Base-by-base conservation (phyloP, 495 filamentous ascomycete species). In the Amorphotheca resinae region DNA sequence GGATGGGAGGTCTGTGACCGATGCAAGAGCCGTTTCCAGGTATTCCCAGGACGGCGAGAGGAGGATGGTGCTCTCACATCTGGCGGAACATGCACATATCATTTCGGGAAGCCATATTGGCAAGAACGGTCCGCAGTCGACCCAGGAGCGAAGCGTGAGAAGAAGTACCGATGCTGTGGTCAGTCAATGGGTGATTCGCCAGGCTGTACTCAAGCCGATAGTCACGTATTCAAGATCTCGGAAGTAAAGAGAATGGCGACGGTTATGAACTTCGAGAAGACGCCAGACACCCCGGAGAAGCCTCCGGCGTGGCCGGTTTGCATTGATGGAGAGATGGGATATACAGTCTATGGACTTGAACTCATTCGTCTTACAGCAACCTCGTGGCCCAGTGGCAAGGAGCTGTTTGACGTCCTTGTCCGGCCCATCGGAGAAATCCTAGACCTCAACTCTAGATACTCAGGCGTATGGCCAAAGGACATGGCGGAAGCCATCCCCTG, bases 291-390 rank as follows among this genome's bases (percentile, higher is more conserved):
- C 37, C 61, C 65, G 8, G 52, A 64, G 3, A 59, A 54, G 5
- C 59, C 59, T 8, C 52, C 50, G 17, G 59, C 66, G 30, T 54
- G 62, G 22, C 69, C 77, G 2, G 74, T 96, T 11, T 79, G 76
- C 52, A 80, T 99, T 50, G 91, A 99, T 59, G 95, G 93, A 56
- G 91, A 99, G 55, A 99, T 99, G 91, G 83, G 84, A 7, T 99
- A 91, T 57, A 96, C 91, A 0, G 80, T 80, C 1, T 50, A 78
- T 26, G 91, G 91, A 0, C 57, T 95, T 43, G 91, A 99, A 55
- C 67, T 99, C 11, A 77, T 96, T 34, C 82, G 91, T 14, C 56
- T 99, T 16, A 95, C 91, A 0, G 86, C 81, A 7, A 76, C 83
- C 22, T 77, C 81, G 45, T 99, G 89, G 84, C 91, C 89, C 1